Evolutionary conservation across 768 basidiomycete species (phyloP).

Genomic region (Dacryopinax spathularia): DNA sequence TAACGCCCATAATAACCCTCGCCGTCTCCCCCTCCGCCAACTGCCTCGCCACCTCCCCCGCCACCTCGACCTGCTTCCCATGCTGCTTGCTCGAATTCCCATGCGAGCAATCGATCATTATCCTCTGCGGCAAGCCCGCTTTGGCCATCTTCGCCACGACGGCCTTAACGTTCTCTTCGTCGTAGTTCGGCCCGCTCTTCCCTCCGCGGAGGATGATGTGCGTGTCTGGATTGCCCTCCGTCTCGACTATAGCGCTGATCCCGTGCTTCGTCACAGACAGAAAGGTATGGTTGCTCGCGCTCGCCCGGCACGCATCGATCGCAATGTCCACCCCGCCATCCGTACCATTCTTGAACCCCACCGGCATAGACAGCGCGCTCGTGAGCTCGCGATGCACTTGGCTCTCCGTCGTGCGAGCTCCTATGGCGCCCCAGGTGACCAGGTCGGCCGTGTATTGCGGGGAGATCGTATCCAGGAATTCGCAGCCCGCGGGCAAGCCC

Average conservation of each 20-base stretch:
- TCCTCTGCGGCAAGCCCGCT: conserved; percentile 58
- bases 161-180: conserved; percentile 61
- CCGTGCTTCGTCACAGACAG: conserved; percentile 95
- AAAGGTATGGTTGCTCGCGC: conserved; percentile 84
- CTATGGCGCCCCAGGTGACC: conserved; percentile 93
- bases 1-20: conserved; percentile 71
- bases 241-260: conserved; percentile 86
- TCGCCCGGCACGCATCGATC: conserved; percentile 88
- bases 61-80: conserved; percentile 73
- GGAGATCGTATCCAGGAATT: conserved; percentile 70
- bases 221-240: conserved; percentile 83
- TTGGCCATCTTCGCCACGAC: conserved; percentile 62
- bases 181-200: conserved; percentile 77
- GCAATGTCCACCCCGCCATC: conserved; percentile 87
- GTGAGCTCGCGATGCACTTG: conserved; percentile 81
- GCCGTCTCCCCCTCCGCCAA: conserved; percentile 58
- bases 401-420: conserved; percentile 81
- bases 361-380: conserved; percentile 82
- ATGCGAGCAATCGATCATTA: conserved; percentile 97
- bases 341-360: conserved; percentile 97
- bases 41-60: conserved; percentile 74
- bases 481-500: conserved; percentile 90
- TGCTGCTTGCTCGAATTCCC: conserved; percentile 92
- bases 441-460: conserved; percentile 89
- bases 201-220: conserved; percentile 93